A percentile compares a stretch with the other conserved stretches of the same genome.
Evolutionary conservation across 2,329 filamentous ascomycete species (phyloP).

Genomic region (Botrytis fabae): DNA sequence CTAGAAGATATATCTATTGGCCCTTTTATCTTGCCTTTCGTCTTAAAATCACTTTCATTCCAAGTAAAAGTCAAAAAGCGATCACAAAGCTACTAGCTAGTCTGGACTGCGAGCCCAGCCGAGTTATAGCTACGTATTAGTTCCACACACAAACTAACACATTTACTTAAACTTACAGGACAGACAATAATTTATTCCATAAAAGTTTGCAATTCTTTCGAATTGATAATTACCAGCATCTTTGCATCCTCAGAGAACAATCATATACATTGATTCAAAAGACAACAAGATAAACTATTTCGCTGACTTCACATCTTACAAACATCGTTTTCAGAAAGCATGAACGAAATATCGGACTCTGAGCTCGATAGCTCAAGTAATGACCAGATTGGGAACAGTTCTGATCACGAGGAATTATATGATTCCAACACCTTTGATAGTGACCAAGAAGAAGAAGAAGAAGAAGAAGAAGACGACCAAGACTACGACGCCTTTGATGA

Average conservation of each 20-base stretch:
- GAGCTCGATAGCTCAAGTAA: background rate
- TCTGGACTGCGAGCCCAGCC: background rate
- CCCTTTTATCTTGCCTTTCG: background rate
- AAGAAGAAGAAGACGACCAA: background rate
- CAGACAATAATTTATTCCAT: background rate
- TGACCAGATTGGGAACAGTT: background rate
- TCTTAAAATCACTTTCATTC: background rate
- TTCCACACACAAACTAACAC: background rate
- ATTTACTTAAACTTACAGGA: background rate
- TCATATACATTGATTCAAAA: background rate
- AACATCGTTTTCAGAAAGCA: background rate
- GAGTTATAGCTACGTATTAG: background rate
- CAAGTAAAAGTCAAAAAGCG: background rate
- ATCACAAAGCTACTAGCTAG: background rate
- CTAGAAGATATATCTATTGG: background rate
- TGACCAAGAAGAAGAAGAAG: background rate
- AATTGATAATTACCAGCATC: background rate
- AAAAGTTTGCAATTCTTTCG: background rate
- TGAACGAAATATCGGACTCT: background rate
- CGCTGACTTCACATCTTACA: background rate
- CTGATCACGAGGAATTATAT: background rate
- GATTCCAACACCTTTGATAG: background rate
- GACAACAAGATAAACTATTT: background rate
- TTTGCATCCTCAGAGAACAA: background rate
- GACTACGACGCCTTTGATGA: background rate